A percentile compares a stretch with the other conserved stretches of the same genome.
phyloP scores from a whole-genome alignment of 2,329 filamentous ascomycete genomes.

The Cryphonectria radicalis region DNA sequence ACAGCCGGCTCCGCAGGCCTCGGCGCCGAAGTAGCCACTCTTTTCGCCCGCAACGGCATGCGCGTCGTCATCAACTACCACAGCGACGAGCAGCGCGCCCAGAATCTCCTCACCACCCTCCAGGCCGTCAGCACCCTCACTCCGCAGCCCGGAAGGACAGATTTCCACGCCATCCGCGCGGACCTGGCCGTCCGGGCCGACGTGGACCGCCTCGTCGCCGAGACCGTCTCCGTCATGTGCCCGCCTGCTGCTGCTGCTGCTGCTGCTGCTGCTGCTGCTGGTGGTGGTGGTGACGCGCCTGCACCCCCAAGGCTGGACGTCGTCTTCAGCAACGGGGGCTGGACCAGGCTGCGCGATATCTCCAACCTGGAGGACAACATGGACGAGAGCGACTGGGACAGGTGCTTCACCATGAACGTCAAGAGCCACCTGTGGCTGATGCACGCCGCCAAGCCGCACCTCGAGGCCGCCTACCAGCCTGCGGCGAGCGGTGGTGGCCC shows the following conservation, averaged over 20 bases:
- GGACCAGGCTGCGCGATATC: conserved; percentile 53
- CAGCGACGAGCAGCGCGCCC: conserved; percentile 62
- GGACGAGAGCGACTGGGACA: conserved; percentile 64
- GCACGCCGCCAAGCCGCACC: conserved; percentile 55
- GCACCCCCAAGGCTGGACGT: conserved; percentile 60
- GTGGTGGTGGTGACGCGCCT: neutral
- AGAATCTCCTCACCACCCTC: conserved; percentile 60
- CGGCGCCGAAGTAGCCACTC: conserved; percentile 68
- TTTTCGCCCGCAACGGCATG: conserved; percentile 70
- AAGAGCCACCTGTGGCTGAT: conserved; percentile 65
- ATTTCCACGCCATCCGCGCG: conserved; percentile 62
- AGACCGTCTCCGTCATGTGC: conserved; percentile 64
- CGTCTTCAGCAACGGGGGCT: conserved; percentile 74
- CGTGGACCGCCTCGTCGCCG: conserved; percentile 61
- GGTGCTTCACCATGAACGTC: conserved; percentile 64
- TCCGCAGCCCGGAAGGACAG: conserved; percentile 40
- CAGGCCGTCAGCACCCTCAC: conserved; percentile 50
- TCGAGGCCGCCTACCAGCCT: conserved; percentile 44
- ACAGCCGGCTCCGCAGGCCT: conserved; percentile 67
- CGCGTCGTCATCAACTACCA: conserved; percentile 77
- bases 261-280: neutral
- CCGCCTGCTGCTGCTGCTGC: neutral
- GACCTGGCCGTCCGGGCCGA: conserved; percentile 67
- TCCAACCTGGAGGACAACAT: conserved; percentile 55
- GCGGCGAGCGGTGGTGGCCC: conserved; percentile 50